Evolutionary conservation across 768 basidiomycete genomes (phyloP), one percentile per base, ranked within the genome.

Genomic region (Kwoniella europaea): DNA sequence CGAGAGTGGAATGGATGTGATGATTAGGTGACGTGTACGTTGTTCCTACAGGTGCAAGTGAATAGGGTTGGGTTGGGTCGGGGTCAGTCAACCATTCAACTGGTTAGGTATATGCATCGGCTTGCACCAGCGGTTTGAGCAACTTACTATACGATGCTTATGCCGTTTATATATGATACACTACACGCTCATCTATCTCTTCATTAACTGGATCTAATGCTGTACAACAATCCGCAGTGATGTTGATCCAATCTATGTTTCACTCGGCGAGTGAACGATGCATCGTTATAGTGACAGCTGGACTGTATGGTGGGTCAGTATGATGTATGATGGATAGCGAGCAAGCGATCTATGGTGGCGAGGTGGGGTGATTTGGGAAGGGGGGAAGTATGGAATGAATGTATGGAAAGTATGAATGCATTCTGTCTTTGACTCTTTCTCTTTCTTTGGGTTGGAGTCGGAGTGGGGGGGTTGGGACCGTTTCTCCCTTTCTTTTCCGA

Each of bases 331-430:
- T 43, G 67, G 59, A 59, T 4, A 35, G 59, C 22, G 55, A 59
- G 35, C 54, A 54, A 50, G 29, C 43, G 27, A 55, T 54, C 54
- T 22, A 60, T 68, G 67, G n/a, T 68, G 59, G 24, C 27, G 57
- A 68, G 4, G 58, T 59, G 50, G 27, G 10, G 55, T 16, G 12
- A 27, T 55, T 10, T 27, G 4, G 20, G 54, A 57, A 57, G 52
- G 22, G 55, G 55, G 29, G 57, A 60, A 46, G 46, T 18, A 52
- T 61, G 44, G 12, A 42, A 52, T 46, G 59, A 59, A 68, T 61
- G 67, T 22, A 60, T 67, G 65, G 29, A 43, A 22, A 16, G 35
- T 35, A 35, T 35, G 35, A 35, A 59, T 53, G 22, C 12, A 57
- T 57, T 10, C 4, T n/a, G 35, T 55, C 56, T 41, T 52, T 35